Percentiles rank a stretch among this genome's conserved stretches.
These are phyloP conservation scores for Babesia bigemina DNA, from an alignment of 169 alveolate genomes.

Conservation along the genomic window DNA sequence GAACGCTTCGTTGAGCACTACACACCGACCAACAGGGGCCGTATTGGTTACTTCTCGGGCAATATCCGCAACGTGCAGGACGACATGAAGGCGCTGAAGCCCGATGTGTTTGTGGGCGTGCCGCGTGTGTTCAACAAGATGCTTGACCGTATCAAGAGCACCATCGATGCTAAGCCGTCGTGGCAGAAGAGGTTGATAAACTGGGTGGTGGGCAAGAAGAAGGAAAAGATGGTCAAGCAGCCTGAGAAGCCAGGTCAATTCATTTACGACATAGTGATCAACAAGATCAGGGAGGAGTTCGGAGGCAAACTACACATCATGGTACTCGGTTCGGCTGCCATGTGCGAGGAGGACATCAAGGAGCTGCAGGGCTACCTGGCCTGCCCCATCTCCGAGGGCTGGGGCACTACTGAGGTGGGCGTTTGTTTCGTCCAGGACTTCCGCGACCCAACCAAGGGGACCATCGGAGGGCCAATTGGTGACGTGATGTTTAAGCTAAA, in stretches of 20 bases:
- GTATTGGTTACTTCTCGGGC: constrained; percentile 90
- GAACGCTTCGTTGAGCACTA: constrained; percentile 86
- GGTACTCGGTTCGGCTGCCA: constrained; percentile 78
- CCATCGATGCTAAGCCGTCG: constrained; percentile 45
- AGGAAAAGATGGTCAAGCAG: not conserved
- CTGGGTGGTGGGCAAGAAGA: constrained; percentile 33
- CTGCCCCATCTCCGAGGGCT: constrained; percentile 77
- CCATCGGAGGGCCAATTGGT: constrained; percentile 78
- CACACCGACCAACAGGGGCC: constrained; percentile 68
- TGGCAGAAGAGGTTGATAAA: constrained; percentile 15
- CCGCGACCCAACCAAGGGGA: constrained; percentile 72
- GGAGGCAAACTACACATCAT: constrained; percentile 75
- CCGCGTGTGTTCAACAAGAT: constrained; percentile 81
- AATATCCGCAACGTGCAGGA: constrained; percentile 81
- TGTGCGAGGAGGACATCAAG: constrained; percentile 64
- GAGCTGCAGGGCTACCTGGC: constrained; percentile 72
- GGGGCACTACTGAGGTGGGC: constrained; percentile 82
- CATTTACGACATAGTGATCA: constrained; percentile 68
- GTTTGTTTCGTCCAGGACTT: constrained; percentile 69
- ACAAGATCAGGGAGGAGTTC: constrained; percentile 67
- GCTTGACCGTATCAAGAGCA: constrained; percentile 47
- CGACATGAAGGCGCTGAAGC: constrained; percentile 79
- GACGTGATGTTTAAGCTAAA: constrained; percentile 66
- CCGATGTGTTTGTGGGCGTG: constrained; percentile 71
- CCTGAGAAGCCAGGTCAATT: constrained; percentile 38